These are phyloP conservation scores for Pontederia crassipes DNA, from an alignment of 176 grass and related monocot genomes.

Conservation along the genomic window DNA sequence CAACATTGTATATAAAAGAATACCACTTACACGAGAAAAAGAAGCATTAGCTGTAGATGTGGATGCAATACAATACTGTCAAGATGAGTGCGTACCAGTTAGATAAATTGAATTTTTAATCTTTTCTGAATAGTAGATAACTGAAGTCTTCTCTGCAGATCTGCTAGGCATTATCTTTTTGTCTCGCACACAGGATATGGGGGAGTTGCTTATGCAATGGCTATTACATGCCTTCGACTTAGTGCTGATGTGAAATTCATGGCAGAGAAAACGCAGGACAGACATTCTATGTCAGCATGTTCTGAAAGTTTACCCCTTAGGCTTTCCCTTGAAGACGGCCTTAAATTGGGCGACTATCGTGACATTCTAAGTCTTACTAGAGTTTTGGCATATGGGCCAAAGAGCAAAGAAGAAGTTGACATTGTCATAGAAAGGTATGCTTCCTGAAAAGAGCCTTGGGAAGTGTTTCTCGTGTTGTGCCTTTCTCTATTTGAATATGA, in stretches of 20 bases:
- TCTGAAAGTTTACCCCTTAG: constrained; percentile 32
- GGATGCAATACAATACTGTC: constrained; percentile 84
- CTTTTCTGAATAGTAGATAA: constrained; percentile 8
- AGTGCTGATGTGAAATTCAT: constrained; percentile 70
- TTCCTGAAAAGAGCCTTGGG: background rate
- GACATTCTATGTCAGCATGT: constrained; percentile 75
- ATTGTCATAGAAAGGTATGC: constrained; percentile 65
- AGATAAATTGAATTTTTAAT: constrained; percentile 7
- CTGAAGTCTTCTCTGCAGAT: constrained; percentile 43
- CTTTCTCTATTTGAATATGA: background rate
- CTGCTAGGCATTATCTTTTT: constrained; percentile 79
- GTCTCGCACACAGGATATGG: constrained; percentile 92
- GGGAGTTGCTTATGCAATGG: constrained; percentile 93
- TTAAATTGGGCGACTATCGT: constrained; percentile 83
- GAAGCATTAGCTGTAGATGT: constrained; percentile 91
- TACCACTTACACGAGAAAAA: constrained; percentile 89
- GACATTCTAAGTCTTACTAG: constrained; percentile 98
- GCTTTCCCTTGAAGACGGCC: constrained; percentile 37
- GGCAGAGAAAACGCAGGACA: constrained; percentile 73
- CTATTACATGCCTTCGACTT: constrained; percentile 72
- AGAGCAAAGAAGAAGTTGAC: constrained; percentile 96
- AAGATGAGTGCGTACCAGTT: constrained; percentile 44
- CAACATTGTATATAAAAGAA: constrained; percentile 70
- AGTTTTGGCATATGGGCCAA: constrained; percentile 77
- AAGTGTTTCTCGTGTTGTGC: background rate